Base-by-base conservation (phyloP, 2,329 filamentous ascomycete genomes). In the Botrytis fragariae region DNA sequence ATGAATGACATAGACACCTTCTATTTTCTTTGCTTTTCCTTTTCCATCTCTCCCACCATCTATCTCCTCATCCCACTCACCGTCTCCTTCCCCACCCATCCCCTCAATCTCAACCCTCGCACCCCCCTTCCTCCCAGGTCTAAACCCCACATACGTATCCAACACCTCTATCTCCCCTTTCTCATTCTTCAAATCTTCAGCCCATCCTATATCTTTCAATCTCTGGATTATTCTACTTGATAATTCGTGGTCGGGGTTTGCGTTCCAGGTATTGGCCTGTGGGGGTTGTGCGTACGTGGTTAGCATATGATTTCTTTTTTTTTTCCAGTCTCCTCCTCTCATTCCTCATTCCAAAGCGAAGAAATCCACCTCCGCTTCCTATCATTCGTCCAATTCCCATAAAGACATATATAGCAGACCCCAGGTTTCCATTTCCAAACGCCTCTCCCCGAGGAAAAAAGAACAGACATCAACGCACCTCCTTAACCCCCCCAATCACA, bases 401-500 rank as follows among this genome's bases (percentile, higher is more conserved):
- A n/a, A n/a, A n/a, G n/a, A n/a, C n/a, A n/a, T n/a, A n/a, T n/a
- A n/a, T n/a, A n/a, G n/a, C n/a, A n/a, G n/a, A n/a, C n/a, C n/a
- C n/a, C n/a, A n/a, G n/a, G n/a, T n/a, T n/a, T n/a, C n/a, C n/a
- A n/a, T n/a, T n/a, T n/a, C n/a, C n/a, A n/a, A n/a, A n/a, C n/a
- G n/a, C n/a, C n/a, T n/a, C n/a, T n/a, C n/a, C n/a, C n/a, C n/a
- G n/a, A n/a, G n/a, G n/a, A n/a, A n/a, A n/a, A n/a, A n/a, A n/a
- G n/a, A n/a, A n/a, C 80, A 80, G 45, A 51, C 25, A 51, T n/a
- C 45, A 51, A n/a, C 45, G 4, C 1, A 75, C 79, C 75, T 84
- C 81, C 77, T 84, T 85, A 65, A 82, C 85, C 2, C 84, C 84
- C 4, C 85, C 85, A 12, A 86, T 75, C 48, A 86, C 81, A n/a